Evolutionary conservation across 495 filamentous ascomycete genomes (phyloP).

Genomic region (Collariella sp.): DNA sequence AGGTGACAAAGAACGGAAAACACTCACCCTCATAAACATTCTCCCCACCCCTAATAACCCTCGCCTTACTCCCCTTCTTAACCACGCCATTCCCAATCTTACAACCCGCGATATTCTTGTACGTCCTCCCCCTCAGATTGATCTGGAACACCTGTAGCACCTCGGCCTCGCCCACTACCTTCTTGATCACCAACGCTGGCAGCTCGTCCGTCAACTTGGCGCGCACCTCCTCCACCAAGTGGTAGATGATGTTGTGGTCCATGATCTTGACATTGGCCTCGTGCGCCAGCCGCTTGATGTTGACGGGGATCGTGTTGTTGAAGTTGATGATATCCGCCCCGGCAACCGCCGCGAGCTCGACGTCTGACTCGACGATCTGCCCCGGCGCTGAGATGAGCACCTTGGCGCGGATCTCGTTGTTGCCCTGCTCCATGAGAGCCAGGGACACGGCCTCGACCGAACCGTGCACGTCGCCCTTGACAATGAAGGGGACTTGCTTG

Average conservation of each 20-base stretch:
- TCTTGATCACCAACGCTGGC: conserved; percentile 51
- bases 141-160: conserved; percentile 76
- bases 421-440: conserved; percentile 65
- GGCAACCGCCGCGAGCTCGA: conserved; percentile 73
- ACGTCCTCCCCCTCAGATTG: conserved; percentile 59
- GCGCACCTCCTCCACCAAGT: conserved; percentile 75
- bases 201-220: conserved; percentile 58
- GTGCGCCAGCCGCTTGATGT: conserved; percentile 63
- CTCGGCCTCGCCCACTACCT: conserved; percentile 82
- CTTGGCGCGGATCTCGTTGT: conserved; percentile 67
- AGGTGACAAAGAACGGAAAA: neutral
- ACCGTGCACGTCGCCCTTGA: conserved; percentile 90
- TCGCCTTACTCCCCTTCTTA: conserved; percentile 50
- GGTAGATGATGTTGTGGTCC: conserved; percentile 89
- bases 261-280: conserved; percentile 61
- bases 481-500: conserved; percentile 65
- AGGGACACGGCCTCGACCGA: conserved; percentile 85
- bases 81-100: conserved; percentile 78
- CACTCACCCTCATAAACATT: conserved; percentile 70
- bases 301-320: conserved; percentile 62
- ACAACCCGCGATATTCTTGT: conserved; percentile 72
- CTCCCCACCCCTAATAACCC: conserved; percentile 59
- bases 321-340: conserved; percentile 73
- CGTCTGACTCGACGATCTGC: conserved; percentile 72
- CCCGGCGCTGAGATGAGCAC: conserved; percentile 74